Conservation (phyloP, 1,139 yeast genomes). For the Zygosaccharomyces pseudobailii region DNA sequence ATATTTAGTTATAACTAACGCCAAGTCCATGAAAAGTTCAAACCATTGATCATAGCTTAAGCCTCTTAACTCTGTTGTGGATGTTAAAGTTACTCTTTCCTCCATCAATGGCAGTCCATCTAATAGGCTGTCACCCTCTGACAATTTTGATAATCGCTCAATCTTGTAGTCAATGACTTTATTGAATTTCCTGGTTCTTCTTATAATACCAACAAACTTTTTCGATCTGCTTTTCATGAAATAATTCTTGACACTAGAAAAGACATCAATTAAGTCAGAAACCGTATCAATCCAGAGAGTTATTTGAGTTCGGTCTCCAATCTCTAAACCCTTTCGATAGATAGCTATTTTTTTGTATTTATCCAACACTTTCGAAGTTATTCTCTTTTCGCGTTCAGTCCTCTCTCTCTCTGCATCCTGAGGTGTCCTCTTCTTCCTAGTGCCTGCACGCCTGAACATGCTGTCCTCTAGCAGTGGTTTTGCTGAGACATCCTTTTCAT, state of each 20-base stretch:
- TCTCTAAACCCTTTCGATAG: constrained; percentile 49
- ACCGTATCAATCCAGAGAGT: constrained; percentile 83
- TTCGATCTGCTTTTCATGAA: constrained; percentile 72
- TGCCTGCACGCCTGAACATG: constrained; percentile 27
- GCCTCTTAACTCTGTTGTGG: constrained; percentile 60
- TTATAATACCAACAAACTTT: constrained; percentile 62
- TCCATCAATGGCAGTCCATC: constrained; percentile 36
- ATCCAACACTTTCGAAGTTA: constrained; percentile 58
- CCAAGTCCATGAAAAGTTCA: constrained; percentile 71
- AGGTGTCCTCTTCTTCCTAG: constrained; percentile 31
- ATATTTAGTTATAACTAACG: constrained; percentile 58
- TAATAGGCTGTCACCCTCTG: constrained; percentile 51
- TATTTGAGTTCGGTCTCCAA: constrained; percentile 58
- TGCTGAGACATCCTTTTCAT: constrained; percentile 18
- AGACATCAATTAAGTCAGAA: constrained; percentile 74
- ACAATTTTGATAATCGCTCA: constrained; percentile 59
- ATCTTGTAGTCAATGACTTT: constrained; percentile 69
- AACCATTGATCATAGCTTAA: constrained; percentile 79
- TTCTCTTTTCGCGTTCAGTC: constrained; percentile 51
- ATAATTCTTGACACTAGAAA: constrained; percentile 69
- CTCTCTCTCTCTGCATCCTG: constrained; percentile 55
- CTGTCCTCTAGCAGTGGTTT: constrained; percentile 38
- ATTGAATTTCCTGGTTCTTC: constrained; percentile 55
- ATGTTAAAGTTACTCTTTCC: constrained; percentile 39
- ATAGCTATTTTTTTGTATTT: constrained; percentile 60